phyloP scores from a whole-genome alignment of 495 filamentous ascomycete genomes.

The Elasticomyces elasticus region DNA sequence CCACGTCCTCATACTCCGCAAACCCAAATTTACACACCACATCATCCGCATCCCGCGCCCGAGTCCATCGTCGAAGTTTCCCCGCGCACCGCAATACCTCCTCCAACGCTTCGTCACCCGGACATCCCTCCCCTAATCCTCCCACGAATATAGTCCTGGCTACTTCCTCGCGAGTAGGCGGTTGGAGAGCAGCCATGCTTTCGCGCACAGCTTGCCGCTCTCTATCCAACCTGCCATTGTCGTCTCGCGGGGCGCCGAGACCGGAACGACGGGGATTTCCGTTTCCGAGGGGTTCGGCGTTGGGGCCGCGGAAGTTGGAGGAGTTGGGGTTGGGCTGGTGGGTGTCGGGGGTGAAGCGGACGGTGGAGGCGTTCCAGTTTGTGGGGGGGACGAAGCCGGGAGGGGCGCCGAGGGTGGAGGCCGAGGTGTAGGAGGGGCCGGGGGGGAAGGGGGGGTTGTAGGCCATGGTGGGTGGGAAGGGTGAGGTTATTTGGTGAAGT shows the following conservation, averaged over 20 bases:
- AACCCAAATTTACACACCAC: conserved; percentile 89
- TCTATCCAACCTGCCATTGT: conserved; percentile 40
- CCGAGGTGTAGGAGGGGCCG: background rate
- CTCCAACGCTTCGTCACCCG: conserved; percentile 76
- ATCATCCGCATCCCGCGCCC: conserved; percentile 68
- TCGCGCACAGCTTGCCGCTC: conserved; percentile 63
- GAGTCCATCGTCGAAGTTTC: conserved; percentile 72
- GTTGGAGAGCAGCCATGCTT: conserved; percentile 65
- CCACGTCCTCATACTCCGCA: conserved; percentile 89
- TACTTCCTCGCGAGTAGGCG: conserved; percentile 83
- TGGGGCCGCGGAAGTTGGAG: conserved; percentile 31
- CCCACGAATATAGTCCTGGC: conserved; percentile 83
- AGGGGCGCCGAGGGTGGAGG: background rate
- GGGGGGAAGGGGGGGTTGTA: conserved; percentile 20
- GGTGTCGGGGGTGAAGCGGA: conserved; percentile 57
- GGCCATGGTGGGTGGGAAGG: conserved; percentile 9
- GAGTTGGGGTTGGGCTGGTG: background rate
- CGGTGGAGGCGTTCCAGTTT: conserved; percentile 95
- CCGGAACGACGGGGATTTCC: conserved; percentile 53
- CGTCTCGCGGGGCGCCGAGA: conserved; percentile 39
- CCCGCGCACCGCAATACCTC: conserved; percentile 68
- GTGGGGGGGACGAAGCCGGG: conserved; percentile 16
- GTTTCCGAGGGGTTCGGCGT: conserved; percentile 37
- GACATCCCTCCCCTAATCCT: conserved; percentile 66
- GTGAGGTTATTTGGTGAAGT: no score